Conservation (phyloP, 768 basidiomycete species). For the Podaxis sp. region DNA sequence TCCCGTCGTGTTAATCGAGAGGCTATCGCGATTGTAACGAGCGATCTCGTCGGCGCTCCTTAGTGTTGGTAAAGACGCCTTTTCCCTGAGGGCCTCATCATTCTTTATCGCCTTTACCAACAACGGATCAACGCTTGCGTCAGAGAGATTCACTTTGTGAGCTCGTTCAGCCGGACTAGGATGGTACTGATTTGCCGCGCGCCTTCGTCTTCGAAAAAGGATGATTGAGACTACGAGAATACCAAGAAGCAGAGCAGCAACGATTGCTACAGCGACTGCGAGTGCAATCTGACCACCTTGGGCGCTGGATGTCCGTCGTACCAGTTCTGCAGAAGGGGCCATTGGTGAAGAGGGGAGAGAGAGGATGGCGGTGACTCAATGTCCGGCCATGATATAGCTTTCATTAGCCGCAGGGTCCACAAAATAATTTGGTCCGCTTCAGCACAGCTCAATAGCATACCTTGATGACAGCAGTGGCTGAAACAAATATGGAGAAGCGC, state of each 20-base stretch:
- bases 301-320: neutral
- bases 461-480: constrained; percentile 1
- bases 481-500: neutral
- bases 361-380: neutral
- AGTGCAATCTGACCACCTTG: neutral
- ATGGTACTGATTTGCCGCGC: neutral
- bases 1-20: neutral
- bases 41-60: neutral
- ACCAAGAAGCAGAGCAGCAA: neutral
- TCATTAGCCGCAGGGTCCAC: neutral
- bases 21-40: neutral
- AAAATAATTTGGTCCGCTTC: neutral
- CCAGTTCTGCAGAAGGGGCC: neutral
- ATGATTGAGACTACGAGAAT: neutral
- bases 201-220: neutral
- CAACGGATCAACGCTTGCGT: neutral
- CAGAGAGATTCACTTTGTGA: constrained; percentile 1
- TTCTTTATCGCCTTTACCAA: neutral
- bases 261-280: neutral
- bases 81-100: neutral
- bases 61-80: neutral
- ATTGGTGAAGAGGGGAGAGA: neutral
- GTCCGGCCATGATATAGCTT: constrained; percentile 1
- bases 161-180: neutral
- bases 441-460: constrained; percentile 10